These are phyloP conservation scores for Ceratobasidium theobromae DNA, from an alignment of 1,284 basidiomycete genomes.

Conservation along the genomic window DNA sequence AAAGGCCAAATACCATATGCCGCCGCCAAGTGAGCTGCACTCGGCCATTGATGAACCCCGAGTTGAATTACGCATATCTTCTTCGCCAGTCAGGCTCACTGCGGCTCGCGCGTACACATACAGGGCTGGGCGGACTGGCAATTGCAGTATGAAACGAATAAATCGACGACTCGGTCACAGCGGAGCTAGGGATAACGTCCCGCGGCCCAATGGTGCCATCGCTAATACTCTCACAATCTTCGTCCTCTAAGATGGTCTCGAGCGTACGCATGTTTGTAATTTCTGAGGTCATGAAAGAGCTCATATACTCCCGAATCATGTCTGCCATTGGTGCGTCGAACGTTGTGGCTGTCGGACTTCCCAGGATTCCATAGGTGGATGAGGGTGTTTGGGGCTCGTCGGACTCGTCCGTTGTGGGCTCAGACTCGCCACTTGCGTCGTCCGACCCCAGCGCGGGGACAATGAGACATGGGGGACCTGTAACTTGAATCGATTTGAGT, in stretches of 20 bases:
- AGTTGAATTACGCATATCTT: neutral
- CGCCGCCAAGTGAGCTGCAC: too few relatives aligned
- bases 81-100: neutral
- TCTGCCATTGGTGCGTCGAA: neutral
- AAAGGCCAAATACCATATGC: too few relatives aligned
- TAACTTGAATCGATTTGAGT: too few relatives aligned
- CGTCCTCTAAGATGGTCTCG: slow-evolving; percentile 26
- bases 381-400: neutral
- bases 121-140: neutral
- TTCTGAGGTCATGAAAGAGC: neutral
- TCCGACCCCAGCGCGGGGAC: too few relatives aligned
- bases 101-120: neutral
- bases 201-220: neutral
- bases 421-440: too few relatives aligned
- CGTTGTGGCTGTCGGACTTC: neutral
- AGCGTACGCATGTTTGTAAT: slow-evolving; percentile 18
- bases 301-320: neutral
- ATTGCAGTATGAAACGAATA: neutral
- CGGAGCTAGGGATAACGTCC: neutral
- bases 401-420: neutral
- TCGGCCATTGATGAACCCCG: neutral
- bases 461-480: too few relatives aligned
- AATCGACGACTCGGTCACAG: neutral
- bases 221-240: neutral
- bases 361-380: slow-evolving; percentile 2